These are phyloP conservation scores for Periconia macrospinosa DNA, from an alignment of 2,329 filamentous ascomycete genomes.

Conservation along the genomic window DNA sequence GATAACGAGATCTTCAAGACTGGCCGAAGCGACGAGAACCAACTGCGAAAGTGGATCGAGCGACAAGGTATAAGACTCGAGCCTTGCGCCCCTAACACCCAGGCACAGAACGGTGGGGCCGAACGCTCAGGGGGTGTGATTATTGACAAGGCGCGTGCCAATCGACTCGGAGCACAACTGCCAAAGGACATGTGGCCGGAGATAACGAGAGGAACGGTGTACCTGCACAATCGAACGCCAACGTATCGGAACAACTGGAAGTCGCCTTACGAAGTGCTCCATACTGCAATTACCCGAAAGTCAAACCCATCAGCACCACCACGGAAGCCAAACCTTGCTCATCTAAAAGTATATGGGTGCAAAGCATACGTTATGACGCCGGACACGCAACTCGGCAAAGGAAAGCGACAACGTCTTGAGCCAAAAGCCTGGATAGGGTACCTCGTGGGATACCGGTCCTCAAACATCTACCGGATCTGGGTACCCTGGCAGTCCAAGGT, in stretches of 20 bases:
- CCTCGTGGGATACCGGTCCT: not conserved
- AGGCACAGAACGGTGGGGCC: constrained; percentile 7
- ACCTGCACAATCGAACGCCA: constrained; percentile 10
- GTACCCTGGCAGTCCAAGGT: not conserved
- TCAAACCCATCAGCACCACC: not conserved
- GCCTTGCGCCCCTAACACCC: constrained; percentile 8
- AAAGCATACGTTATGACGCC: constrained; percentile 6
- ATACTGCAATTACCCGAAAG: not conserved
- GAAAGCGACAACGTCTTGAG: not conserved
- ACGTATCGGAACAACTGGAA: constrained; percentile 8
- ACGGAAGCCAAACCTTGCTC: constrained; percentile 1
- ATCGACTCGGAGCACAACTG: constrained; percentile 5
- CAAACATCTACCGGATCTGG: not conserved
- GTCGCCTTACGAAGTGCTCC: constrained; percentile 10
- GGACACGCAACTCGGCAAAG: not conserved
- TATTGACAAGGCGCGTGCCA: constrained; percentile 5
- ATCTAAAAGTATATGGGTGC: constrained; percentile 9
- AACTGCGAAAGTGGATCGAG: not conserved
- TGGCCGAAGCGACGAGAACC: constrained; percentile 1
- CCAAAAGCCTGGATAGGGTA: not conserved
- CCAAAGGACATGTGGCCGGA: constrained; percentile 4
- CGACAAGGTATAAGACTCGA: constrained; percentile 2
- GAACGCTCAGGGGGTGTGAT: constrained; percentile 9
- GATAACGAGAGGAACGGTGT: constrained; percentile 6
- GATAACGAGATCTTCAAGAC: constrained; percentile 2